These are phyloP conservation scores for Ganoderma sinense DNA, from an alignment of 1,284 basidiomycete species.

Conservation along the genomic window DNA sequence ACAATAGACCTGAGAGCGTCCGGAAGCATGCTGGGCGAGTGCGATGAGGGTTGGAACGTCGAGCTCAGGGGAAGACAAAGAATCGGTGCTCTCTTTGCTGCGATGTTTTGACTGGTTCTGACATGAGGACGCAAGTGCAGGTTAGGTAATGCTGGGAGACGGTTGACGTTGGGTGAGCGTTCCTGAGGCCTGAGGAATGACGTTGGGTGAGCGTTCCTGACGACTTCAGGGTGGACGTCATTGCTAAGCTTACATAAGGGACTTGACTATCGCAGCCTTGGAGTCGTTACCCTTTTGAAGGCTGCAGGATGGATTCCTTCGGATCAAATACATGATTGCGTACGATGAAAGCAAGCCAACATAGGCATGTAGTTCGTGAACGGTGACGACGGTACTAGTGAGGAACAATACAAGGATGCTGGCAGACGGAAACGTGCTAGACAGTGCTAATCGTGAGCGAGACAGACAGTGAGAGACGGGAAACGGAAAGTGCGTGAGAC, in stretches of 20 bases:
- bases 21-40: not conserved
- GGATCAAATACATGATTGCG: slow-evolving; percentile 17
- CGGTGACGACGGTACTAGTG: slow-evolving; percentile 19
- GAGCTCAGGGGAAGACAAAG: not conserved
- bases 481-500: slow-evolving; percentile 1
- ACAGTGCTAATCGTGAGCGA: slow-evolving; percentile 19
- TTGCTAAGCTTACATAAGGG: too few relatives aligned
- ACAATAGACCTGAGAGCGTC: not conserved
- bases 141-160: too few relatives aligned
- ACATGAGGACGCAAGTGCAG: too few relatives aligned
- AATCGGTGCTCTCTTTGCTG: too few relatives aligned
- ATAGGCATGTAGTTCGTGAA: slow-evolving; percentile 16
- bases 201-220: too few relatives aligned
- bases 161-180: too few relatives aligned
- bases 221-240: too few relatives aligned
- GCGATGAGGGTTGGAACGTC: not conserved
- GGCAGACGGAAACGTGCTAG: slow-evolving; percentile 19
- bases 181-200: too few relatives aligned
- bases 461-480: slow-evolving; percentile 14
- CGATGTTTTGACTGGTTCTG: too few relatives aligned
- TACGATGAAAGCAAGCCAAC: slow-evolving; percentile 21
- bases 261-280: not conserved
- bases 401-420: slow-evolving; percentile 29
- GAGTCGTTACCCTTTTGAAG: not conserved
- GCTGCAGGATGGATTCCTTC: slow-evolving; percentile 10